phyloP scores from a whole-genome alignment of 2,329 filamentous ascomycete genomes.

The Arthrobotrys sinensis region DNA sequence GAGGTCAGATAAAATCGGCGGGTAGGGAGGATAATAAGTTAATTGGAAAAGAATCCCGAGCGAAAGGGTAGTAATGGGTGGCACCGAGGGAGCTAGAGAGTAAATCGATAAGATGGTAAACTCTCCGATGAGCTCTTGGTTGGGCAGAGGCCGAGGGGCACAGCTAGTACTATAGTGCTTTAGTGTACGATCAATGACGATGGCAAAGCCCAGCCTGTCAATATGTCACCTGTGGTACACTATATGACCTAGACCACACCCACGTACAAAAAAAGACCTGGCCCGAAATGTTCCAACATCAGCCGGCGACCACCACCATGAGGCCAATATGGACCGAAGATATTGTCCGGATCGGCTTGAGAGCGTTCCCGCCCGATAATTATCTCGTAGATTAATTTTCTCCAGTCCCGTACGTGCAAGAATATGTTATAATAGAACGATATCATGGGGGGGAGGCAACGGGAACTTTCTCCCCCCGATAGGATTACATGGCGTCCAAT shows the following conservation, averaged over 20 bases:
- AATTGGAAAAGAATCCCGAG: conserved; percentile 24
- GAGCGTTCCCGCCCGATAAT: neutral
- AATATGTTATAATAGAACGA: neutral
- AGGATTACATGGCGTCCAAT: conserved; percentile 13
- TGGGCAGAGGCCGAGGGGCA: conserved; percentile 4
- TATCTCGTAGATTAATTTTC: conserved; percentile 12
- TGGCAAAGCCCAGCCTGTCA: conserved; percentile 31
- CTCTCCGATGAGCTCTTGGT: conserved; percentile 56
- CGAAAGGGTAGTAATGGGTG: conserved; percentile 15
- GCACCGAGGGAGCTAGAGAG: conserved; percentile 45
- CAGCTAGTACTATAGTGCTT: neutral
- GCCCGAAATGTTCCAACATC: conserved; percentile 40
- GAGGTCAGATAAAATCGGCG: conserved; percentile 31
- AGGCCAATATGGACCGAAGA: conserved; percentile 7
- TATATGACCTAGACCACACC: conserved; percentile 29
- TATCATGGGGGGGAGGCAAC: conserved; percentile 24
- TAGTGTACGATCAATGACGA: neutral
- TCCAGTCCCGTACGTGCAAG: neutral
- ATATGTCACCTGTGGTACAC: conserved; percentile 18
- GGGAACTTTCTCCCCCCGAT: conserved; percentile 21
- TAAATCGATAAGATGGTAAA: conserved; percentile 42
- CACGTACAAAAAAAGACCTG: conserved; percentile 16
- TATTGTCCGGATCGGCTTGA: conserved; percentile 41
- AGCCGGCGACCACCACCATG: conserved; percentile 43
- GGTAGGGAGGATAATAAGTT: conserved; percentile 38